phyloP scores from a whole-genome alignment of 768 basidiomycete genomes.

The Suillus alpinus region DNA sequence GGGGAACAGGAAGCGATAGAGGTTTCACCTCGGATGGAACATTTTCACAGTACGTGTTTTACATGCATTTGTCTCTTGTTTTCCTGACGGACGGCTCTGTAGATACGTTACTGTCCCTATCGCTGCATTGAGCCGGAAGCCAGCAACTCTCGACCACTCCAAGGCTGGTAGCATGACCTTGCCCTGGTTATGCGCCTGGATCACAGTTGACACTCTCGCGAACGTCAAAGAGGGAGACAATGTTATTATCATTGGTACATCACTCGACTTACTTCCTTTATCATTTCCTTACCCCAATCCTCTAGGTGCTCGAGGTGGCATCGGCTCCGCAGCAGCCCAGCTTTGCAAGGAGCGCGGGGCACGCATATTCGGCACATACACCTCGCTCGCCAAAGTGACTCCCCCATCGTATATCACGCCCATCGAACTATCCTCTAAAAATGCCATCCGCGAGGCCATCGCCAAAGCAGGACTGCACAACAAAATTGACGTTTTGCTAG shows the following conservation, averaged over 20 bases:
- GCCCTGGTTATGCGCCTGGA: constrained; percentile 36
- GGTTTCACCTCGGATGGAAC: constrained; percentile 32
- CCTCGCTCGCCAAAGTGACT: constrained; percentile 22
- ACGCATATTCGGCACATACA: constrained; percentile 33
- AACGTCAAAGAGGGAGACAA: constrained; percentile 31
- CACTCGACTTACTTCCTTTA: too few relatives aligned
- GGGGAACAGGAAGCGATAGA: constrained; percentile 32
- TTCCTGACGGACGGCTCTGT: background rate
- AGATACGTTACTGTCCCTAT: constrained; percentile 31
- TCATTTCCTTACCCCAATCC: background rate
- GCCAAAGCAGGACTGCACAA: constrained; percentile 23
- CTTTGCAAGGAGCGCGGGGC: constrained; percentile 30
- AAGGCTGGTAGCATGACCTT: constrained; percentile 33
- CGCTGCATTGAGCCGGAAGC: constrained; percentile 29
- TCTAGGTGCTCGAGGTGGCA: constrained; percentile 34
- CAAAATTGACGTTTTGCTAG: constrained; percentile 32
- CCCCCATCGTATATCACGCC: constrained; percentile 30
- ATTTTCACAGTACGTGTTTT: constrained; percentile 31
- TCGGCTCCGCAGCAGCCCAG: constrained; percentile 33
- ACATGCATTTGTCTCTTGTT: background rate
- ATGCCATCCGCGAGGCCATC: constrained; percentile 30
- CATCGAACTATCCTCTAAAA: constrained; percentile 29
- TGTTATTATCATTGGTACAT: constrained; percentile 30
- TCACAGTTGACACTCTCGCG: constrained; percentile 33
- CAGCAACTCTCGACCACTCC: constrained; percentile 20